Base-by-base conservation (phyloP, 495 filamentous ascomycete species). In the Clavariopsis aquatica region DNA sequence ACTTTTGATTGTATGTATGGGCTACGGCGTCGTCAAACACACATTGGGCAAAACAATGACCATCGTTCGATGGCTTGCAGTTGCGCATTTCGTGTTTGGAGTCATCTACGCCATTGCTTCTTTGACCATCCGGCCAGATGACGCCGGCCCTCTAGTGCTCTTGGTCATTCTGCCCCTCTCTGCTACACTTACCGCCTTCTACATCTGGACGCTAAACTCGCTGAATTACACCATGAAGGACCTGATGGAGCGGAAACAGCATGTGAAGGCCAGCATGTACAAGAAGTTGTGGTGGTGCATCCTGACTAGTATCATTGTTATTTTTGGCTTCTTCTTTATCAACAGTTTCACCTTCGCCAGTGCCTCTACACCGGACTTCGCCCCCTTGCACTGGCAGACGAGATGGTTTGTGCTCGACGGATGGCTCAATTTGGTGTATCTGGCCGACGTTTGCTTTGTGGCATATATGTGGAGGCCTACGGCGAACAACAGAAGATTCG, bases 201-300 rank as follows among this genome's bases (percentile, higher is more conserved):
- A 99, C 76, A 88, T 99, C 64, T 99, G 95, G 94, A 99, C 94
- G 17, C 83, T 99, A 71, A 98, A 96, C 79, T 93, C 92, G 7
- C 81, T 99, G 59, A 96, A 93, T 73, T 78, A 85, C 51, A 99
- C 94, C 0, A 94, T 96, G 82, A 98, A 97, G 77, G 93, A 98
- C 71, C 84, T 99, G 7, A 81, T 89, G 15, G 92, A 94, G 71
- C 86, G 94, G 47, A 97, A 96, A 76, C 94, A 99, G 77, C 89
- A 87, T 74, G 87, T 88, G 60, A 99, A 99, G 74, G 89, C 90
- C 22, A 76, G 84, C 74, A 99, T 99, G 94, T 99, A 98, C 80
- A 92, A 90, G 78, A 96, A 95, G 76, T 87, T 99, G 24, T 99
- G 94, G 94, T 99, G 91, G 91, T 93, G 91, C 75, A 95, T 99